A percentile compares a stretch with the other conserved stretches of the same genome.
Conservation (phyloP, 768 basidiomycete species). For the Agrocybe praecox region DNA sequence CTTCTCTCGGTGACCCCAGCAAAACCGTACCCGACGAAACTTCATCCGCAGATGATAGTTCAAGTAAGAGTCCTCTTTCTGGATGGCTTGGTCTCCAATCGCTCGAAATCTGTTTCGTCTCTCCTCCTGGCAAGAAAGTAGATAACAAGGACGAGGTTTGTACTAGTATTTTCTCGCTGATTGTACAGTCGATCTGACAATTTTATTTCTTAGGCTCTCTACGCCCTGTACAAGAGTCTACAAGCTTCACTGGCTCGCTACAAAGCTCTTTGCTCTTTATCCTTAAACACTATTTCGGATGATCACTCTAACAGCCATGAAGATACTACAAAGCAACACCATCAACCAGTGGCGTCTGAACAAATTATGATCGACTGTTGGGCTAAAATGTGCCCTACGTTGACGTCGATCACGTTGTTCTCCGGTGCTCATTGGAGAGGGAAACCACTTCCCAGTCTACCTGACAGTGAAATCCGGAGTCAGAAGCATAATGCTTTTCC, state of each 20-base stretch:
- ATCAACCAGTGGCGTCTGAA: slow-evolving; percentile 12
- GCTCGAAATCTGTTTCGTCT: slow-evolving; percentile 14
- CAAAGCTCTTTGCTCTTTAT: slow-evolving; percentile 32
- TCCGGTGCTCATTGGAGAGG: slow-evolving; percentile 27
- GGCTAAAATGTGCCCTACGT: slow-evolving; percentile 25
- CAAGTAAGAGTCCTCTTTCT: neutral
- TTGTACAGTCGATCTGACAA: neutral
- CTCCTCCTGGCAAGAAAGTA: slow-evolving; percentile 11
- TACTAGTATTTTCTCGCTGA: neutral
- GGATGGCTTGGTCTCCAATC: slow-evolving; percentile 15
- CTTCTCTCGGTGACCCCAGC: slow-evolving; percentile 26
- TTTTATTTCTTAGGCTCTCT: slow-evolving; percentile 1
- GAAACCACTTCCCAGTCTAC: neutral
- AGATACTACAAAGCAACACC: slow-evolving; percentile 5
- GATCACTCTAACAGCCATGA: neutral
- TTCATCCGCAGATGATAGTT: neutral
- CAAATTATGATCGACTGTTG: slow-evolving; percentile 21
- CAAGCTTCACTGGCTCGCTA: slow-evolving; percentile 42
- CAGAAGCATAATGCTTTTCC: neutral
- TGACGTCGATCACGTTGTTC: slow-evolving; percentile 26
- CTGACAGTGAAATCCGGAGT: neutral
- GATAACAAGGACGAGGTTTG: slow-evolving; percentile 36
- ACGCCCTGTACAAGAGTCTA: slow-evolving; percentile 43
- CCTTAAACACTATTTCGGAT: slow-evolving; percentile 11
- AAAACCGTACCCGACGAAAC: slow-evolving; percentile 9